Evolutionary conservation across 2,329 filamentous ascomycete genomes (phyloP), one percentile per base, ranked within the genome.

Genomic region (Apiospora arundinis): DNA sequence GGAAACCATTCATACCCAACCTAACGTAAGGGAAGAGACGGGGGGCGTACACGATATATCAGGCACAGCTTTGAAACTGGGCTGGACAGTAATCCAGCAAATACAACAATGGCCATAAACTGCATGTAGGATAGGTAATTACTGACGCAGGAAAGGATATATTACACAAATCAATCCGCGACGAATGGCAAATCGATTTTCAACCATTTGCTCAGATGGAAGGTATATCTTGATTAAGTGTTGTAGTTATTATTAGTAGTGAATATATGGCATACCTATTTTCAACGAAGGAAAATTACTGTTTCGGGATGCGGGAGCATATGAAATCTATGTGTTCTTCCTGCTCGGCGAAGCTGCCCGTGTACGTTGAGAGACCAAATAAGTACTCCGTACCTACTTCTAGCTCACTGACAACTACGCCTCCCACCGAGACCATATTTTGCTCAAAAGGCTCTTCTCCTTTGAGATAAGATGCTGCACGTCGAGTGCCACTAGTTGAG

Each of bases 1-100:
- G 56, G 56, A 63, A 40, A 18, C 56, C 56, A 63, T 63, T n/a
- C 56, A 23, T 63, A 63, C 37, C 56, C 28, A 28, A 60, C 9
- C 52, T 21, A 37, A 60, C 16, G 16, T 14, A 56, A 56, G 40
- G 37, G 28, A 60, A 37, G 52, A 28, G 32, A 60, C 32, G 28
- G 28, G 28, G 28, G 9, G 32, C 52, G 28, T 60, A 60, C 28
- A 37, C 14, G 18, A 8, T 63, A 63, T 28, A 60, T 21, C 32
- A 40, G 32, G 8, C 4, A 32, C 23, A 28, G 9, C 12, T 28
- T 56, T 16, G 49, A 5, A 28, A 3, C 28, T 21, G 52, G 1
- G 16, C 52, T 9, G 28, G 28, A 37, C 11, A 28, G 8, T 37
- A 14, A 56, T 25, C 49, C 8, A 25, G 23, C 8, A 23, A 56